Base-by-base conservation (phyloP, 2,329 filamentous ascomycete species). In the Colletotrichum salicis region DNA sequence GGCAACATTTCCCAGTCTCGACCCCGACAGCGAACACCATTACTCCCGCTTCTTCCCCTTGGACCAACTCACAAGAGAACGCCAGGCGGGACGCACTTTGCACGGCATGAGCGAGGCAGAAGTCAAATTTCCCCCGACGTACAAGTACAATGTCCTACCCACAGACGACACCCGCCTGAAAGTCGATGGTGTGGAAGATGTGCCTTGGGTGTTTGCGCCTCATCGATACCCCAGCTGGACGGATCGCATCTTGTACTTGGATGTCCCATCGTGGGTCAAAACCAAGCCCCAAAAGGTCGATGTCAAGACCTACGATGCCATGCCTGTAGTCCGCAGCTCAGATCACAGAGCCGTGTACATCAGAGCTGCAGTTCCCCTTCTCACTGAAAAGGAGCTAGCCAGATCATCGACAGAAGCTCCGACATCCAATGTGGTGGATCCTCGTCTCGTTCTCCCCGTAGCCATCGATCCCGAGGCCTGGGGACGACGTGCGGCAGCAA, bases 211-310 rank as follows among this genome's bases (percentile, higher is more conserved):
- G 37, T 98, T 95, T 89, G 93, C 95, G 8, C 85, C 86, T 69
- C 93, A 97, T 79, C 91, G 96, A 57, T 97, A 94, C 87, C 95
- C 96, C 1, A 92, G 92, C 77, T 98, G 96, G 96, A 97, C 95
- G 77, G 96, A 98, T 81, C 90, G 96, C 4, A 92, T 98, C 24
- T 84, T 98, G 24, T 98, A 91, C 80, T 85, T 96, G 3, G 89
- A 92, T 63, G 82, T 87, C 27, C 90, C 88, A 24, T 80, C 81
- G 27, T 91, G 88, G 87, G 78, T 86, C 51, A 81, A 81, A 55
- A 77, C 79, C 74, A 15, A 78, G 58, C 65, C 74, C 5, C 76
- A 76, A 11, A 76, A 77, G 41, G 82, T 90, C 45, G 79, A 84
- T 8, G 86, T 94, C n/a, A 81, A 84, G 29, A 85, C 90, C 29